Percentiles rank a stretch among this genome's conserved stretches.
These are phyloP conservation scores for Adansonia digitata DNA, from an alignment of 345 rosid genomes.

Conservation along the genomic window DNA sequence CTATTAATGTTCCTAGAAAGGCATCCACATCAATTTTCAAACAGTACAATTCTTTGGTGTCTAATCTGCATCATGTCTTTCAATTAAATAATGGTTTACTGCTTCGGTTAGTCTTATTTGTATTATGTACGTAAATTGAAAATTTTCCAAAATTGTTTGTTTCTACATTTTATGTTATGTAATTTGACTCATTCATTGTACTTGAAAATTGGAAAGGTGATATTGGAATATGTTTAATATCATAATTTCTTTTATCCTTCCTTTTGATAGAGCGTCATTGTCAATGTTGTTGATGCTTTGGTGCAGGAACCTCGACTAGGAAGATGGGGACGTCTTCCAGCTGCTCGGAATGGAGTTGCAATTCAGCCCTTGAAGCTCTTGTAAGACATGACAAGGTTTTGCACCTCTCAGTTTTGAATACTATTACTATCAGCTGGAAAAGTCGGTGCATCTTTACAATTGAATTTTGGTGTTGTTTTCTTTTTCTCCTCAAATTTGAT, in stretches of 20 bases:
- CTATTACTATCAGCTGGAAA: background rate
- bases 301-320: slow-evolving; percentile 90
- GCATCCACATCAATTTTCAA: background rate
- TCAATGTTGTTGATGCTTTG: slow-evolving; percentile 1
- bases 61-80: background rate
- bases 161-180: background rate
- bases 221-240: background rate
- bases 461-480: background rate
- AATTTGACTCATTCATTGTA: background rate
- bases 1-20: background rate
- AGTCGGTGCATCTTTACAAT: background rate
- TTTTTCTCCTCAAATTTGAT: background rate
- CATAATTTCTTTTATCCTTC: background rate
- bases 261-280: background rate
- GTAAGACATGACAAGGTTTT: slow-evolving; percentile 19
- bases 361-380: slow-evolving; percentile 59
- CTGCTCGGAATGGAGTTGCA: slow-evolving; percentile 75
- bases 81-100: background rate
- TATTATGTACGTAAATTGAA: background rate
- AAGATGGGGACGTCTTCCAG: slow-evolving; percentile 66
- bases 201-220: background rate
- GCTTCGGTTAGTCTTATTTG: background rate
- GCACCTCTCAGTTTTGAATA: slow-evolving; percentile 22
- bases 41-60: background rate
- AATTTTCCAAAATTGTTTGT: background rate